These are phyloP conservation scores for Tardiomyces digboiensis DNA, from an alignment of 1,139 yeast species.

Conservation along the genomic window DNA sequence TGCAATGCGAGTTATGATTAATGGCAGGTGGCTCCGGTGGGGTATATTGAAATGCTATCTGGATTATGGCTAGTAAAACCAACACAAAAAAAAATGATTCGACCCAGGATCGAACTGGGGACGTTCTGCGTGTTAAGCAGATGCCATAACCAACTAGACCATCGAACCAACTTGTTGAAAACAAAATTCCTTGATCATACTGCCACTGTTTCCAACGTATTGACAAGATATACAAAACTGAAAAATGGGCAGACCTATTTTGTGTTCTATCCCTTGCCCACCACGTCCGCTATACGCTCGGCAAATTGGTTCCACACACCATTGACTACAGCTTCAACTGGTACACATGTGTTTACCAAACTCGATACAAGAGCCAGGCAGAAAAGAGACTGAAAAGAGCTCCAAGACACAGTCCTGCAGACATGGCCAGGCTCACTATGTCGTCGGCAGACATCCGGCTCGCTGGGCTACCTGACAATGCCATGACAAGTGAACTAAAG, in stretches of 20 bases:
- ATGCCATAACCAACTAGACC: conserved; percentile 99
- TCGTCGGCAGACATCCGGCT: background rate
- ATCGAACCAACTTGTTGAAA: conserved; percentile 40
- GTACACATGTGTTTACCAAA: too few relatives aligned
- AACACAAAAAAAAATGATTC: conserved; percentile 46
- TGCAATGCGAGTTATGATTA: background rate
- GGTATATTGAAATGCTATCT: too few relatives aligned
- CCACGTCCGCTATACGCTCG: too few relatives aligned
- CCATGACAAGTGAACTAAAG: conserved; percentile 67
- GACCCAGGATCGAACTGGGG: conserved; percentile 99
- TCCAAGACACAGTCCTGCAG: background rate
- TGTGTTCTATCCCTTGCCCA: too few relatives aligned
- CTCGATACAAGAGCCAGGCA: too few relatives aligned
- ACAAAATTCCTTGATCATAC: background rate
- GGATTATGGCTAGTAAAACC: background rate
- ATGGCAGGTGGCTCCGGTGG: too few relatives aligned
- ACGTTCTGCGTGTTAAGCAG: conserved; percentile 99
- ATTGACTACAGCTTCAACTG: too few relatives aligned
- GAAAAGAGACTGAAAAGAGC: background rate
- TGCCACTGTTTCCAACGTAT: too few relatives aligned
- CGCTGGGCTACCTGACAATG: background rate
- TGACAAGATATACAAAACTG: too few relatives aligned
- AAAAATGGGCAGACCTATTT: too few relatives aligned
- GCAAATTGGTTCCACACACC: too few relatives aligned
- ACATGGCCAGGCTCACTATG: background rate